A percentile compares a stretch with the other conserved stretches of the same genome.
Evolutionary conservation across 345 rosid species (phyloP).

Genomic region (Aquilaria malaccensis): DNA sequence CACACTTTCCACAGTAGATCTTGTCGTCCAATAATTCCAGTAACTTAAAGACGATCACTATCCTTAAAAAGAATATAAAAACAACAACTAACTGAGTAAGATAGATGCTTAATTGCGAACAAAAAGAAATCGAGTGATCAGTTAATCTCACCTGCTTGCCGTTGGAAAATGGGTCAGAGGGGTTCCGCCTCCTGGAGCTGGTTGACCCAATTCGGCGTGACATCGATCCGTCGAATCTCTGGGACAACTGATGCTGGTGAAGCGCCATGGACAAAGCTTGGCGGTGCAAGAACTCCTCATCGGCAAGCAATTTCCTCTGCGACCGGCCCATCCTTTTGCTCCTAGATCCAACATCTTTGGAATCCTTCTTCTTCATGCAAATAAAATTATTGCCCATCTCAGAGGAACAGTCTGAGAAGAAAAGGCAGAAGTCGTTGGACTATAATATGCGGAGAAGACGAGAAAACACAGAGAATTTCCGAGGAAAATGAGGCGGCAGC

Average conservation of each 20-base stretch:
- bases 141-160: constrained; percentile 52
- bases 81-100: neutral
- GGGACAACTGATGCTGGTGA: constrained; percentile 84
- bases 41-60: neutral
- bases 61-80: neutral
- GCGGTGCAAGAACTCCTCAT: constrained; percentile 85
- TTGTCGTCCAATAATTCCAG: constrained; percentile 10
- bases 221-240: constrained; percentile 97
- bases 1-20: constrained; percentile 22
- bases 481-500: no score
- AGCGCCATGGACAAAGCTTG: constrained; percentile 94
- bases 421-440: no score
- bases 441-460: no score
- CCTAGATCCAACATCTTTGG: constrained; percentile 48
- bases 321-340: constrained; percentile 81
- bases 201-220: constrained; percentile 85
- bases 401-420: neutral
- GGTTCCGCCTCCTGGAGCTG: constrained; percentile 58
- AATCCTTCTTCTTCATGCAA: constrained; percentile 69
- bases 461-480: no score
- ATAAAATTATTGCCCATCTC: constrained; percentile 78
- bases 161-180: constrained; percentile 63
- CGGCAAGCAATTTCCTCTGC: constrained; percentile 73
- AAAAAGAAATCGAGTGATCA: neutral
- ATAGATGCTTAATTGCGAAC: neutral